A percentile compares a stretch with the other conserved stretches of the same genome.
phyloP scores from a whole-genome alignment of 2,329 filamentous ascomycete species.

The Phoma herbarum region DNA sequence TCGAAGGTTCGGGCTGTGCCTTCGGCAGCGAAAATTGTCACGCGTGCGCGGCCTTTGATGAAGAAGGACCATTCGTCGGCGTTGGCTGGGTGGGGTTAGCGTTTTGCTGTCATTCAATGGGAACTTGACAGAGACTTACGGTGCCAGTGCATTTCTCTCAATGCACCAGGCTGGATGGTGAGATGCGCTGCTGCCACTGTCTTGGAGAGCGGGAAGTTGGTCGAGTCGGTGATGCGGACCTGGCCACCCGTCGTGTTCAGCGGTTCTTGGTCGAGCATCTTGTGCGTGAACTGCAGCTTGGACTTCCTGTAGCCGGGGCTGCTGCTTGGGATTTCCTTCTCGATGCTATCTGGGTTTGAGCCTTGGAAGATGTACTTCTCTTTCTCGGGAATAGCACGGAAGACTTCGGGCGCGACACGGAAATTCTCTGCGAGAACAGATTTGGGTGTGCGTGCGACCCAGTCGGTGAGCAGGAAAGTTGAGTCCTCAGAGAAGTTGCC shows the following conservation, averaged over 20 bases:
- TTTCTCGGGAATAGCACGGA: conserved; percentile 70
- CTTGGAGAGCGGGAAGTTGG: conserved; percentile 76
- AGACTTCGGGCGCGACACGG: conserved; percentile 74
- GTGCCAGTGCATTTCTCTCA: conserved; percentile 87
- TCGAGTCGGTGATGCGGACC: conserved; percentile 78
- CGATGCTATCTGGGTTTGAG: conserved; percentile 68
- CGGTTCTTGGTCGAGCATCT: conserved; percentile 74
- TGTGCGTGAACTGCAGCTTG: conserved; percentile 73
- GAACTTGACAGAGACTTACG: conserved; percentile 42
- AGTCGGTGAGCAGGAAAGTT: conserved; percentile 77
- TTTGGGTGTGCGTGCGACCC: conserved; percentile 76
- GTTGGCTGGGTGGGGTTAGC: conserved; percentile 48
- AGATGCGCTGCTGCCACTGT: conserved; percentile 77
- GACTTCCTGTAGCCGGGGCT: conserved; percentile 71
- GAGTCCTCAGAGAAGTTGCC: conserved; percentile 70
- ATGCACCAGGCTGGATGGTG: conserved; percentile 73
- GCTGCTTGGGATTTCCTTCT: conserved; percentile 67
- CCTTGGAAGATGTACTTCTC: conserved; percentile 84
- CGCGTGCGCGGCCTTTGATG: conserved; percentile 73
- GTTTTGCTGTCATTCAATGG: not conserved
- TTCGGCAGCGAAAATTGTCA: conserved; percentile 77
- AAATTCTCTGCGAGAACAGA: conserved; percentile 79
- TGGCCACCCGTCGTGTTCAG: conserved; percentile 72
- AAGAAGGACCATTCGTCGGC: conserved; percentile 86
- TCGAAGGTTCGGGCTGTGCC: conserved; percentile 77